Evolutionary conservation across 306 rosid genomes (phyloP).

Genomic region (Fragaria nilgerrensis): DNA sequence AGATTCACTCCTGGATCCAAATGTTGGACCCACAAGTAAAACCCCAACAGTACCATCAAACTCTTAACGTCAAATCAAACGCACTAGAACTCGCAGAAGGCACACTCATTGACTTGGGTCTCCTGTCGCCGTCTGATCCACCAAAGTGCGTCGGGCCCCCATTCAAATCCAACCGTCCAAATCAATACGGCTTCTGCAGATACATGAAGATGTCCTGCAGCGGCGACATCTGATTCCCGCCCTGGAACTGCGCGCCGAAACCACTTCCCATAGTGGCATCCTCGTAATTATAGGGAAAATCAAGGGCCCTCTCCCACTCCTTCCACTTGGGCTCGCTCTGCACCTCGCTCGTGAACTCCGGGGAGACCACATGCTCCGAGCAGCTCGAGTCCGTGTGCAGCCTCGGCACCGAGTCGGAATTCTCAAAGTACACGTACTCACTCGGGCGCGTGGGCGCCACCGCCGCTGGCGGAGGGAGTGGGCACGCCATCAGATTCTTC

Average conservation of each 20-base stretch:
- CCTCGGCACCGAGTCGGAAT: conserved; percentile 77
- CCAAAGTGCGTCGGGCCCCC: background rate
- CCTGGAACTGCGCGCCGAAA: conserved; percentile 51
- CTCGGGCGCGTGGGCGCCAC: conserved; percentile 3
- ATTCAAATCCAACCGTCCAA: background rate
- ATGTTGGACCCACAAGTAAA: conserved; percentile 21
- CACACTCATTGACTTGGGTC: conserved; percentile 76
- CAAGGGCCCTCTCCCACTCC: conserved; percentile 70
- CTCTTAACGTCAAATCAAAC: background rate
- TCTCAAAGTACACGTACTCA: conserved; percentile 58
- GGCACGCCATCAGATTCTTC: conserved; percentile 25
- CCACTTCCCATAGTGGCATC: conserved; percentile 47
- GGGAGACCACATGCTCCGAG: conserved; percentile 94
- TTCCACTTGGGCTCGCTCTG: conserved; percentile 89
- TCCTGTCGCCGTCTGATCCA: conserved; percentile 64
- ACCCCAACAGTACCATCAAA: background rate
- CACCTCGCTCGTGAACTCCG: conserved; percentile 83
- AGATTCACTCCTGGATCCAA: background rate
- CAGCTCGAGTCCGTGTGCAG: conserved; percentile 93
- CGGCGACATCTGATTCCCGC: conserved; percentile 68
- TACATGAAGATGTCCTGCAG: conserved; percentile 84
- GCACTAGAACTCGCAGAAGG: conserved; percentile 29
- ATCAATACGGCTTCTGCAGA: conserved; percentile 51
- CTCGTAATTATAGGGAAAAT: conserved; percentile 49
- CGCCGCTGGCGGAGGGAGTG: conserved; percentile 17